Evolutionary conservation across 768 basidiomycete genomes (phyloP), one percentile per base, ranked within the genome.

Genomic region (Lactarius quietus): DNA sequence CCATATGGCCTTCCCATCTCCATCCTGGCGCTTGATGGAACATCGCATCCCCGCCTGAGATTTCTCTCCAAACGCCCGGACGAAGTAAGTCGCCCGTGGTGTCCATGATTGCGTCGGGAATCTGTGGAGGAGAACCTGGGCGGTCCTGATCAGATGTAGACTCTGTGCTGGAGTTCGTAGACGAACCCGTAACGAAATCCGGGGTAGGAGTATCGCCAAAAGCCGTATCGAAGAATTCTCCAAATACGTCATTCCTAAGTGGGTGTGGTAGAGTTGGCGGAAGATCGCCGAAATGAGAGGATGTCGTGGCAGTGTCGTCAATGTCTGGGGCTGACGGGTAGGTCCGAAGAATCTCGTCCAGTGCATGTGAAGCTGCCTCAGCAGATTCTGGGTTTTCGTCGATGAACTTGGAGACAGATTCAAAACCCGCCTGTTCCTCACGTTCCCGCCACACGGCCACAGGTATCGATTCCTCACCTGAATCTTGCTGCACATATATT

Each of bases 161-260:
- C 70, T 88, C 87, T 3, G 90, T 90, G 72, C 89, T 91, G 14
- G 84, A 86, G 68, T 90, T 89, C 23, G 89, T 84, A 64, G 90
- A 89, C 23, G 88, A 86, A 14, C 86, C 84, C 38, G 81, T 79
- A 18, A 89, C 77, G 56, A 92, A 80, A 62, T 92, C 90, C 10
- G 90, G 90, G 3, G 90, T 92, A 9, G 82, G 80, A 20, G 86
- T 84, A 71, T 88, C 75, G 43, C 73, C 69, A 62, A 72, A 88
- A 8, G 81, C 81, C 54, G 89, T 88, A 74, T 92, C 89, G 73
- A 92, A 82, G 70, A 83, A 86, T 70, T 86, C 82, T 57, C 82
- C 81, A 58, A 85, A 84, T 28, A 86, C 81, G 69, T 82, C 82
- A 17, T 78, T 71, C 28, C 78, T 70, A 15, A 72, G 64, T 65